These are phyloP conservation scores for Sequoia sempervirens DNA, from an alignment of 75 land plant genomes.

Conservation along the genomic window DNA sequence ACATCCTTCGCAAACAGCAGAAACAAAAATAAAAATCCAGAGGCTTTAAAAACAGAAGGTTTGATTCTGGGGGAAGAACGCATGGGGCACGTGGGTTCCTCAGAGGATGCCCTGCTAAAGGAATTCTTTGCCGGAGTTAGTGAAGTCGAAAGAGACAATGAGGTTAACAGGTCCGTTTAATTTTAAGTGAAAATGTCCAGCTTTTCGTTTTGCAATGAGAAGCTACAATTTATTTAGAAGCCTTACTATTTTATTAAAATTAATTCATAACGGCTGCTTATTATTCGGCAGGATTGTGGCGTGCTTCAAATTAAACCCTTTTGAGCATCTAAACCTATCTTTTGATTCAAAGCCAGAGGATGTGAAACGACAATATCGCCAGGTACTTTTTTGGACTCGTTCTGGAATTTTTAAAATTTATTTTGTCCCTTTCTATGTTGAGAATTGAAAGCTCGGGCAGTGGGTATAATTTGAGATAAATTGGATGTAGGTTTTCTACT, in stretches of 20 bases:
- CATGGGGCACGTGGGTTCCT: constrained; percentile 47
- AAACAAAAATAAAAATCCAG: too few relatives aligned
- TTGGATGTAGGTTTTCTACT: neutral
- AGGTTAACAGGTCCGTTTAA: constrained; percentile 54
- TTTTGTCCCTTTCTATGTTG: neutral
- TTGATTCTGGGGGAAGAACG: constrained; percentile 2
- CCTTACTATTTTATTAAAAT: neutral
- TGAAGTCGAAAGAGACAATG: constrained; percentile 97
- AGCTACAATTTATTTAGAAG: neutral
- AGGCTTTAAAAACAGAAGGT: constrained; percentile 5
- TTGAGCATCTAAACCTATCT: constrained; percentile 88
- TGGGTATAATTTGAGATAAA: neutral
- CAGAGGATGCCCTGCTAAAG: constrained; percentile 81
- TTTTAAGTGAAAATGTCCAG: too few relatives aligned
- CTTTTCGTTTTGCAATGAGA: neutral
- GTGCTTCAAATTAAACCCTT: constrained; percentile 96
- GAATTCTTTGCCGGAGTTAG: constrained; percentile 94
- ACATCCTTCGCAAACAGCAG: too few relatives aligned
- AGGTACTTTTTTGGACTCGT: constrained; percentile 32
- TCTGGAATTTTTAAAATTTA: too few relatives aligned
- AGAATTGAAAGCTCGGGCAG: neutral
- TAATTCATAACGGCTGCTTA: neutral
- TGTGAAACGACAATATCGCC: constrained; percentile 87
- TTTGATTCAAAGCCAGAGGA: constrained; percentile 75
- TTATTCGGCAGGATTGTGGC: constrained; percentile 54